A percentile compares a stretch with the other conserved stretches of the same genome.
Evolutionary conservation across 176 grass and related monocot species (phyloP).

Genomic region (Sorghum bicolor): DNA sequence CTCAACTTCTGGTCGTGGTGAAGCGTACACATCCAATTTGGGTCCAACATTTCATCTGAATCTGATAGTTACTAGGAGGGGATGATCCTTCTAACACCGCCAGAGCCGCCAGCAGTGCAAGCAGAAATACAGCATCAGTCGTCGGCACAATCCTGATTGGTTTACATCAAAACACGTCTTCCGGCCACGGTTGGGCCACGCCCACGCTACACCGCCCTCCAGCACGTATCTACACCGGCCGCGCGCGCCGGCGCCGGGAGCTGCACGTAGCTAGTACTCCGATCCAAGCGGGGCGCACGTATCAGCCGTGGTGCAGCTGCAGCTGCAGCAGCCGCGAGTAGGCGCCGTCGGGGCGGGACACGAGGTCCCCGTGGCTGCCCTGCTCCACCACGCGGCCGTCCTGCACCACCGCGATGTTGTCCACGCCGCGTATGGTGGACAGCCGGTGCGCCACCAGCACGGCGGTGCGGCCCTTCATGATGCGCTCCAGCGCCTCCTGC

Average conservation of each 20-base stretch:
- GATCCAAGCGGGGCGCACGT: too few species aligned
- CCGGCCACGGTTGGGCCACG: not conserved
- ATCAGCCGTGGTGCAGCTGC: constrained; percentile 64
- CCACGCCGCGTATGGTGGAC: constrained; percentile 62
- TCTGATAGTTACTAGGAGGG: not conserved
- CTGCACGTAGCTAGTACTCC: not conserved
- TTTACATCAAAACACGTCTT: constrained; percentile 21
- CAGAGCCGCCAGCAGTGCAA: not conserved
- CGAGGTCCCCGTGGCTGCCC: constrained; percentile 72
- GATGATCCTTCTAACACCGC: not conserved
- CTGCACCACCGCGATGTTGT: constrained; percentile 66
- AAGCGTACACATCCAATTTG: not conserved
- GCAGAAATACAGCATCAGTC: not conserved
- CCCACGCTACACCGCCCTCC: not conserved
- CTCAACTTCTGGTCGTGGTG: not conserved
- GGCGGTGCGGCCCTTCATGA: constrained; percentile 83
- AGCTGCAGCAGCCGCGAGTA: constrained; percentile 75
- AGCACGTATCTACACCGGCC: constrained; percentile 56
- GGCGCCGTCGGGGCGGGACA: constrained; percentile 53
- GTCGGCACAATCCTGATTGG: constrained; percentile 13
- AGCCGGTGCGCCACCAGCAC: constrained; percentile 80
- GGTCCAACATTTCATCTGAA: not conserved
- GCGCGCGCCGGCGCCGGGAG: not conserved
- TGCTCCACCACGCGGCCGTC: constrained; percentile 71
- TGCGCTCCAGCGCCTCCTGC: constrained; percentile 83